These are phyloP conservation scores for Alternaria incomplexa DNA, from an alignment of 2,329 filamentous ascomycete species.

Conservation along the genomic window DNA sequence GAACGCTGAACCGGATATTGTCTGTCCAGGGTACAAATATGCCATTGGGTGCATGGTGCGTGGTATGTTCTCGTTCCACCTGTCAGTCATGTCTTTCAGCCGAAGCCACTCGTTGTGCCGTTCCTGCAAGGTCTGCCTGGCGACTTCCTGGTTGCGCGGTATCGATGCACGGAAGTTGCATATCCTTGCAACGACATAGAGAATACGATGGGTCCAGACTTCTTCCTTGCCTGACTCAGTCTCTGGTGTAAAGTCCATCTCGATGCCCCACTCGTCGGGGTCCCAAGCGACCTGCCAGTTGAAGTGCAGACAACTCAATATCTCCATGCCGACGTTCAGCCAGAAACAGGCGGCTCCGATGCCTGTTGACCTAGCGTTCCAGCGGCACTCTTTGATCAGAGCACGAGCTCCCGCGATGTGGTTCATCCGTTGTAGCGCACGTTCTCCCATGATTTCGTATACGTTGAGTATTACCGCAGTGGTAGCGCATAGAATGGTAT, in stretches of 20 bases:
- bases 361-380: slow-evolving; percentile 79
- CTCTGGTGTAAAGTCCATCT: slow-evolving; percentile 71
- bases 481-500: slow-evolving; percentile 83
- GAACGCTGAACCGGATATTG: slow-evolving; percentile 74
- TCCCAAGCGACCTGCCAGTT: slow-evolving; percentile 90
- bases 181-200: slow-evolving; percentile 87
- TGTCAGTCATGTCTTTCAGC: slow-evolving; percentile 80
- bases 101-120: slow-evolving; percentile 78
- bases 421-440: slow-evolving; percentile 80
- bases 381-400: slow-evolving; percentile 86
- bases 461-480: slow-evolving; percentile 89
- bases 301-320: slow-evolving; percentile 85
- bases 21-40: slow-evolving; percentile 73
- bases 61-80: slow-evolving; percentile 80
- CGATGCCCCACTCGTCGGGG: slow-evolving; percentile 86
- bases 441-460: slow-evolving; percentile 90
- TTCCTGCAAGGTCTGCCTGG: slow-evolving; percentile 66
- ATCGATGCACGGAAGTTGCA: slow-evolving; percentile 81
- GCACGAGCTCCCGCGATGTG: slow-evolving; percentile 86
- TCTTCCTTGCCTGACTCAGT: slow-evolving; percentile 73
- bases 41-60: slow-evolving; percentile 87
- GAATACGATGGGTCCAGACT: slow-evolving; percentile 84
- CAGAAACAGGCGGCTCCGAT: slow-evolving; percentile 91
- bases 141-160: slow-evolving; percentile 65
- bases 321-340: slow-evolving; percentile 89